Evolutionary conservation across 768 basidiomycete genomes (phyloP).

Genomic region (Albatrellus ellisii): DNA sequence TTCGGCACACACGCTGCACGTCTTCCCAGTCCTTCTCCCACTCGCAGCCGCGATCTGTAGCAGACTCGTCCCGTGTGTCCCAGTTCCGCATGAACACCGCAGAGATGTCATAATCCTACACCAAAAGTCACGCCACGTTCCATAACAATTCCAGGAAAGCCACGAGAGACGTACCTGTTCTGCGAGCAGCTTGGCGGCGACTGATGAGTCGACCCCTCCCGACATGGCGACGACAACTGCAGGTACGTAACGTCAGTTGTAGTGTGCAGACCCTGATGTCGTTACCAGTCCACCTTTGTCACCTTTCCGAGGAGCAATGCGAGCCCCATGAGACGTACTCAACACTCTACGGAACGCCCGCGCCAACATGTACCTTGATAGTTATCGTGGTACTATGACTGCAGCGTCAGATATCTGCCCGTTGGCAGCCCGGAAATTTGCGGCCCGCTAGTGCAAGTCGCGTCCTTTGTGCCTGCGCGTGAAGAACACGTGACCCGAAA

Average conservation of each 20-base stretch:
- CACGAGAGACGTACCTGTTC: slow-evolving; percentile 32
- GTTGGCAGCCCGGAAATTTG: neutral
- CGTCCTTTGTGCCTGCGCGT: too few species aligned
- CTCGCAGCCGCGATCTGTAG: slow-evolving; percentile 73
- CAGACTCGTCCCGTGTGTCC: slow-evolving; percentile 77
- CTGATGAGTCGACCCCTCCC: slow-evolving; percentile 91
- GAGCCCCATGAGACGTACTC: too few species aligned
- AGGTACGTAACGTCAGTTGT: neutral
- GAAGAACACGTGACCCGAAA: too few species aligned
- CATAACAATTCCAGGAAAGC: neutral
- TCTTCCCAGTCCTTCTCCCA: slow-evolving; percentile 96
- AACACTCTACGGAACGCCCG: too few species aligned
- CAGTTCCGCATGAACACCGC: slow-evolving; percentile 96
- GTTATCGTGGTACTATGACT: neutral
- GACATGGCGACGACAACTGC: slow-evolving; percentile 89
- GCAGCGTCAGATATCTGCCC: neutral
- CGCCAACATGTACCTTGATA: neutral
- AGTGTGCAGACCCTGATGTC: neutral
- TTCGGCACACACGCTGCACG: slow-evolving; percentile 66
- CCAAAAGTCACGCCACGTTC: neutral
- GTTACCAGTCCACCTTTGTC: slow-evolving; percentile 15
- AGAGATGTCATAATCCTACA: slow-evolving; percentile 67
- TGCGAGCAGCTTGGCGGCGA: slow-evolving; percentile 65
- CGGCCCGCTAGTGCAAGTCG: too few species aligned
- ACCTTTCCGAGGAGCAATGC: slow-evolving; percentile 14